Base-by-base conservation (phyloP, 179 eudicot genomes). In the Drosera spatulata region DNA sequence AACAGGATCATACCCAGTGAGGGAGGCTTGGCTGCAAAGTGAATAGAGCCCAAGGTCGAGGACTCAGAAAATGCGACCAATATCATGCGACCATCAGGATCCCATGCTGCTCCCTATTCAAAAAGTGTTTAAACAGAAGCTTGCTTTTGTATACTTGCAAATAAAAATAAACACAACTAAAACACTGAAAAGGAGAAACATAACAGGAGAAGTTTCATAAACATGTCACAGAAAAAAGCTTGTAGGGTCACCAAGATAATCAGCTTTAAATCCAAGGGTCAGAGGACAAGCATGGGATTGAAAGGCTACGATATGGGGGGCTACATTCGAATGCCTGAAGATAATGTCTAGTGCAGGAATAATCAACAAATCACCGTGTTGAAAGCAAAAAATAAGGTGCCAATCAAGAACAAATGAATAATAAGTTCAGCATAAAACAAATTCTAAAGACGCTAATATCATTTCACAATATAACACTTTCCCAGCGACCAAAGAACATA, bases 11-110 rank as follows among this genome's bases (percentile, higher is more conserved):
- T 72, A 91, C 98, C 98, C 62, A 93, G 88, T 54, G 96, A 84
- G 41, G 99, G 99, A 73, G 99, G 96, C 73, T 86, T 88, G 41
- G 99, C 77, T 63, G 95, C 86, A 78, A 93, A 93, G 76, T 93
- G 99, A 66, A 93, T 73, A 60, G 95, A 86, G 65, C 93, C 96
- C 76, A 93, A 69, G 48, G 95, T 67, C 13, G 85, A 74, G 52
- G 99, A 89, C 60, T 81, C 80, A 38, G 95, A 93, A 66, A 89
- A 93, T 56, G 95, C 69, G 63, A 93, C 70, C 71, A 93, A 85
- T 69, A 93, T 79, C 95, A 82, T 86, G 50, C 86, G 86, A 38
- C 99, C 87, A 51, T 93, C 93, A 55, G 99, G 96, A 84, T 93
- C 99, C 99, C 99, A 93, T 39, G 88, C 66, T 65, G 88, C 96